Conservation (phyloP, 2,329 filamentous ascomycete species). For the Teratosphaeria pseudoeucalypti region DNA sequence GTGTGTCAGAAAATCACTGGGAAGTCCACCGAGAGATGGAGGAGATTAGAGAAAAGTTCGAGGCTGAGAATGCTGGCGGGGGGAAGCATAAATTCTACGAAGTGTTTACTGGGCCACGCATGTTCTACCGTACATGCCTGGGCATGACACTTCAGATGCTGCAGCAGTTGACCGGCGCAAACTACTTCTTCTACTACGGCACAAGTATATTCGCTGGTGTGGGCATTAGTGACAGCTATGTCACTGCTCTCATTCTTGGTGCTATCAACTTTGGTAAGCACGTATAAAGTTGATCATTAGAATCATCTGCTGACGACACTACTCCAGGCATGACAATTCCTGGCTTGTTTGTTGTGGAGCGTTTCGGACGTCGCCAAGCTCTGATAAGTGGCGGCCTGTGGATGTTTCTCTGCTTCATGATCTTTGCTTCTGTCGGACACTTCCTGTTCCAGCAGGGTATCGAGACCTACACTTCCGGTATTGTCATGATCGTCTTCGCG, state of each 20-base stretch:
- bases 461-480: slow-evolving; percentile 37
- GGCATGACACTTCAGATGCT: slow-evolving; percentile 54
- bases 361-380: slow-evolving; percentile 34
- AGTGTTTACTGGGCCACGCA: slow-evolving; percentile 55
- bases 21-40: slow-evolving; percentile 42
- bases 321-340: slow-evolving; percentile 30
- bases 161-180: slow-evolving; percentile 59
- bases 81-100: slow-evolving; percentile 53
- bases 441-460: slow-evolving; percentile 27
- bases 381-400: slow-evolving; percentile 36
- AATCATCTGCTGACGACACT: background rate
- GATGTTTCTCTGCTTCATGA: slow-evolving; percentile 50
- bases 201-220: slow-evolving; percentile 35
- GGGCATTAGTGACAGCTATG: slow-evolving; percentile 24
- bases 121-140: slow-evolving; percentile 53
- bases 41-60: slow-evolving; percentile 47
- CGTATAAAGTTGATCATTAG: background rate
- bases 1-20: slow-evolving; percentile 45
- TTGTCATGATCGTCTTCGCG: slow-evolving; percentile 56
- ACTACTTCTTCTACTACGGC: slow-evolving; percentile 52
- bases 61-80: slow-evolving; percentile 39
- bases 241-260: slow-evolving; percentile 39
- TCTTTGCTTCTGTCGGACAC: slow-evolving; percentile 38
- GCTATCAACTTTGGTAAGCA: slow-evolving; percentile 40
- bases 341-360: slow-evolving; percentile 38